Conservation (phyloP, 2,329 filamentous ascomycete species). For the Acrocalymma vagum region DNA sequence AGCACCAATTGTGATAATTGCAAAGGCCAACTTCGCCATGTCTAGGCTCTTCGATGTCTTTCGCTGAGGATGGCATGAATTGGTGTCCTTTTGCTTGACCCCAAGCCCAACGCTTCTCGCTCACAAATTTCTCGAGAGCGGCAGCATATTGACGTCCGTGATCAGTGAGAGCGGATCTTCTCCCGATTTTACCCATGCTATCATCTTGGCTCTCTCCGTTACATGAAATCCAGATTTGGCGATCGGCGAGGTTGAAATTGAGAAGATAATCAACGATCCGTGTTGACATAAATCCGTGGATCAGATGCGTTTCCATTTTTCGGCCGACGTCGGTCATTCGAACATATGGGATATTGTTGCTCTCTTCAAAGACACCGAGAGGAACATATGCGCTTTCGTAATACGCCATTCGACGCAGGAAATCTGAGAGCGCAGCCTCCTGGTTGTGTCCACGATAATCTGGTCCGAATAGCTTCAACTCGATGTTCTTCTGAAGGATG, state of each 20-base stretch:
- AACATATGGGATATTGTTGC: slow-evolving; percentile 91
- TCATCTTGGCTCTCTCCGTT: slow-evolving; percentile 95
- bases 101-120: slow-evolving; percentile 80
- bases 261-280: slow-evolving; percentile 94
- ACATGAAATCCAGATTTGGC: slow-evolving; percentile 97
- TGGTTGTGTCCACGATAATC: slow-evolving; percentile 97
- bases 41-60: slow-evolving; percentile 77
- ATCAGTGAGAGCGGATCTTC: slow-evolving; percentile 84
- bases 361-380: slow-evolving; percentile 89
- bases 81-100: slow-evolving; percentile 83
- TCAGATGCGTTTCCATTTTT: slow-evolving; percentile 89
- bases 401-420: slow-evolving; percentile 88
- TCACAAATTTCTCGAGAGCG: slow-evolving; percentile 86
- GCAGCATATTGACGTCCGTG: slow-evolving; percentile 83
- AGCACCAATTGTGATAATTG: too few species aligned
- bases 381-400: slow-evolving; percentile 96
- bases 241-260: slow-evolving; percentile 96
- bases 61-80: slow-evolving; percentile 88
- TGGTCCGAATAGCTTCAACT: slow-evolving; percentile 91
- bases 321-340: slow-evolving; percentile 97
- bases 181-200: slow-evolving; percentile 85
- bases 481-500: slow-evolving; percentile 94
- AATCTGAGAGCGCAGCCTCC: slow-evolving; percentile 82
- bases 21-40: slow-evolving; percentile 81
- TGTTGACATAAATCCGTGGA: slow-evolving; percentile 89